These are phyloP conservation scores for Fagopyrum homotropicum DNA, from an alignment of 148 eudicot genomes.

Conservation along the genomic window DNA sequence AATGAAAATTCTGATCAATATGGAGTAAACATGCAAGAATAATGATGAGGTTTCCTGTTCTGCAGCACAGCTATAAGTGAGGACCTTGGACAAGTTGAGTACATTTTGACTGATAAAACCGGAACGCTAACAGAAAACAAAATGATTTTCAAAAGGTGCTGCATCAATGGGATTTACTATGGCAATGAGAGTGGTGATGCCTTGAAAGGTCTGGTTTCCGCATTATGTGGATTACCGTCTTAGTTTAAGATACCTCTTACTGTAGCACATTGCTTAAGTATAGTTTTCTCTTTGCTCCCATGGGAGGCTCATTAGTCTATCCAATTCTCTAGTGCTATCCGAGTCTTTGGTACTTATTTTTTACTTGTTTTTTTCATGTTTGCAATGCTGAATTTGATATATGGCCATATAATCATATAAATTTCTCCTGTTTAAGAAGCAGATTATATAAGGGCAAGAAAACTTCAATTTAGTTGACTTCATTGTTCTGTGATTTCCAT, in stretches of 20 bases:
- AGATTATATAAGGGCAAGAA: not conserved
- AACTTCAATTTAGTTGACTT: not conserved
- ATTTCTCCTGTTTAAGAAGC: not conserved
- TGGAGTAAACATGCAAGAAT: not conserved
- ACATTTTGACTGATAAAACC: constrained; percentile 96
- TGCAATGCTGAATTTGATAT: not conserved
- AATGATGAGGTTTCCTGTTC: constrained; percentile 22
- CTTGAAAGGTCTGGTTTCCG: constrained; percentile 56
- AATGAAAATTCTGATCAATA: not conserved
- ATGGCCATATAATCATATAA: not conserved
- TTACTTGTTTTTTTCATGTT: not conserved
- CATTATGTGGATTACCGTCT: constrained; percentile 7
- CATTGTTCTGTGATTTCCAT: not conserved
- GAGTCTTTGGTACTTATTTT: not conserved
- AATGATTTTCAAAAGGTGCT: constrained; percentile 92
- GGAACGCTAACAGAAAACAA: constrained; percentile 94
- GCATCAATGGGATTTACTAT: constrained; percentile 62
- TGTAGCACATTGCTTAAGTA: not conserved
- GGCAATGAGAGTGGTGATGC: constrained; percentile 96
- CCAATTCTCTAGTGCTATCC: not conserved
- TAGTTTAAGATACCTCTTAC: not conserved
- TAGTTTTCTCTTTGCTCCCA: not conserved
- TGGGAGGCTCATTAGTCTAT: not conserved
- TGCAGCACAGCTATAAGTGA: constrained; percentile 99
- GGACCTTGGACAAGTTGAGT: constrained; percentile 99